Percentiles rank a stretch among this genome's conserved stretches.
phyloP scores from a whole-genome alignment of 805 yeast species.

The Hanseniaspora lindneri region DNA sequence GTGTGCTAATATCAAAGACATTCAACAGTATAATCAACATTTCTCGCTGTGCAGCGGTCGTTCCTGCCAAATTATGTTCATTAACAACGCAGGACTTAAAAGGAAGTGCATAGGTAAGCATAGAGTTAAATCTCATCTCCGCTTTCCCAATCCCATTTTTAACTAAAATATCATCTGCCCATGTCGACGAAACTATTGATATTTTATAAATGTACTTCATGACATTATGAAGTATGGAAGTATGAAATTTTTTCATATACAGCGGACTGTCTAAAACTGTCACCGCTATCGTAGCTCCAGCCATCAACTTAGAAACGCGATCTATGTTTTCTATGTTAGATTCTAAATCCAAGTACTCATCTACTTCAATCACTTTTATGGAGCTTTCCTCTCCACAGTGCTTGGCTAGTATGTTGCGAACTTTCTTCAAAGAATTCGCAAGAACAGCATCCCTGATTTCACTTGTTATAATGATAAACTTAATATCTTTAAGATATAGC shows the following conservation, averaged over 20 bases:
- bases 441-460: slow-evolving; percentile 5
- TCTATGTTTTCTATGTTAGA: not conserved
- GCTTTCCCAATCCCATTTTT: slow-evolving; percentile 5
- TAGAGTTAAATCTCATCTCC: slow-evolving; percentile 9
- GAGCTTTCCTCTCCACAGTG: not conserved
- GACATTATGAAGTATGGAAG: not conserved
- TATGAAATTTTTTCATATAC: slow-evolving; percentile 1
- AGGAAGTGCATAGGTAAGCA: not conserved
- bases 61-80: not conserved
- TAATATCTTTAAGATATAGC: slow-evolving; percentile 1
- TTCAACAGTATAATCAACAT: slow-evolving; percentile 7
- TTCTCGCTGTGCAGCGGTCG: not conserved
- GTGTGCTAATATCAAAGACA: slow-evolving; percentile 4
- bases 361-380: not conserved
- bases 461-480: not conserved
- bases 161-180: slow-evolving; percentile 4
- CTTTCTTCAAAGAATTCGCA: not conserved
- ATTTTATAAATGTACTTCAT: slow-evolving; percentile 7
- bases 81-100: slow-evolving; percentile 4
- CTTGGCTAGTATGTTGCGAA: not conserved
- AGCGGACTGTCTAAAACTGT: not conserved
- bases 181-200: slow-evolving; percentile 4
- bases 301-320: not conserved
- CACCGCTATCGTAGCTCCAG: not conserved
- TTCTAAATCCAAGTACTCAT: not conserved